phyloP scores from a whole-genome alignment of 306 rosid species.

The Rosa rugosa region DNA sequence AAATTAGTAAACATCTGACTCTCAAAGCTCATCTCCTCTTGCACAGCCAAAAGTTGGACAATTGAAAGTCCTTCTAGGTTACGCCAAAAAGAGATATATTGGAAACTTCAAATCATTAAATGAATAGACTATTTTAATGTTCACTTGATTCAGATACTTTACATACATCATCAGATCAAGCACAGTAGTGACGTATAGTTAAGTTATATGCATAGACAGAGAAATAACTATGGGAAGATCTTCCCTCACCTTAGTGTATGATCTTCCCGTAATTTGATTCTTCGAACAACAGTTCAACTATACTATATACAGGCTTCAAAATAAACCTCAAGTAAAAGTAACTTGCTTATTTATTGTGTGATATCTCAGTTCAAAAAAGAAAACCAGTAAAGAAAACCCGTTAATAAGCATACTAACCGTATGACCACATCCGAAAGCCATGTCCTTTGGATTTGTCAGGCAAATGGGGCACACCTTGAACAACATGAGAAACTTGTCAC shows the following conservation, averaged over 20 bases:
- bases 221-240: background rate
- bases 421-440: constrained; percentile 99
- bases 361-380: background rate
- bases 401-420: constrained; percentile 50
- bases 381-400: background rate
- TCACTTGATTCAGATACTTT: background rate
- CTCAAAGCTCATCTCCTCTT: background rate
- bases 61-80: background rate
- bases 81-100: background rate
- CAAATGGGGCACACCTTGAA: constrained; percentile 87
- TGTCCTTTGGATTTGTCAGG: constrained; percentile 82
- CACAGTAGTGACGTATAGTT: background rate
- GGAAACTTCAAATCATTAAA: background rate
- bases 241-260: background rate
- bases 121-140: background rate
- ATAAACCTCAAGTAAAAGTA: background rate
- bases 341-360: background rate
- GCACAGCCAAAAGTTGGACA: background rate
- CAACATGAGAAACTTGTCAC: constrained; percentile 24
- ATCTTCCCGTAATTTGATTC: background rate
- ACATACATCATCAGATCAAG: no score
- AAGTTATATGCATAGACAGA: background rate
- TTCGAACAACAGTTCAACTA: background rate
- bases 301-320: background rate
- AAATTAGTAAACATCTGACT: background rate